These are phyloP conservation scores for Apodospora peruviana DNA, from an alignment of 495 filamentous ascomycete genomes.

Conservation along the genomic window DNA sequence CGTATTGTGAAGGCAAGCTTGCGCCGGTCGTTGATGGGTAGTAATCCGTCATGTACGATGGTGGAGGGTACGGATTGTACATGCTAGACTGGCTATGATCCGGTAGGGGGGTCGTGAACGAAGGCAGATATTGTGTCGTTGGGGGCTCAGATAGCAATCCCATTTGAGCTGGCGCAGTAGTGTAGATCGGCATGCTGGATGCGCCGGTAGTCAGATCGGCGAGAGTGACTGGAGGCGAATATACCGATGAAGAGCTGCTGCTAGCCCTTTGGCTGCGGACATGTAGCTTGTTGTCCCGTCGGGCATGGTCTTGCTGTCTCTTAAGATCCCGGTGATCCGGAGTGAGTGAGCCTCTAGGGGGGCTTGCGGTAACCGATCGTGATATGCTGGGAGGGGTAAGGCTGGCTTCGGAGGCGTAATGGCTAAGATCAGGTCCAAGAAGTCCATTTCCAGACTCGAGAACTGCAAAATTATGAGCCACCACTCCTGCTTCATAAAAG, in stretches of 20 bases:
- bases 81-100: slow-evolving; percentile 34
- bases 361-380: slow-evolving; percentile 42
- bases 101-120: slow-evolving; percentile 38
- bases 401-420: slow-evolving; percentile 38
- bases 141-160: slow-evolving; percentile 41
- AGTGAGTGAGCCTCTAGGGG: slow-evolving; percentile 37
- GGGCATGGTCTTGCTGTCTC: slow-evolving; percentile 41
- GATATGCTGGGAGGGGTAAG: slow-evolving; percentile 38
- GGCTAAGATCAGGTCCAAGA: slow-evolving; percentile 32
- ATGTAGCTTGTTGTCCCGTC: slow-evolving; percentile 36
- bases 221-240: slow-evolving; percentile 34
- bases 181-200: slow-evolving; percentile 39
- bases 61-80: slow-evolving; percentile 26
- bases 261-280: slow-evolving; percentile 33
- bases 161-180: slow-evolving; percentile 39
- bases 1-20: slow-evolving; percentile 39
- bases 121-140: slow-evolving; percentile 35
- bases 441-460: slow-evolving; percentile 32
- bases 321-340: slow-evolving; percentile 45
- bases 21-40: slow-evolving; percentile 33
- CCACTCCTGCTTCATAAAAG: not conserved
- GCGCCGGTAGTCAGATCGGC: slow-evolving; percentile 32
- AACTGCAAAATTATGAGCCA: slow-evolving; percentile 18
- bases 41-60: slow-evolving; percentile 31
- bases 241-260: slow-evolving; percentile 36